Conservation (phyloP, 169 alveolate species). For the Plasmodium gallinaceum region DNA sequence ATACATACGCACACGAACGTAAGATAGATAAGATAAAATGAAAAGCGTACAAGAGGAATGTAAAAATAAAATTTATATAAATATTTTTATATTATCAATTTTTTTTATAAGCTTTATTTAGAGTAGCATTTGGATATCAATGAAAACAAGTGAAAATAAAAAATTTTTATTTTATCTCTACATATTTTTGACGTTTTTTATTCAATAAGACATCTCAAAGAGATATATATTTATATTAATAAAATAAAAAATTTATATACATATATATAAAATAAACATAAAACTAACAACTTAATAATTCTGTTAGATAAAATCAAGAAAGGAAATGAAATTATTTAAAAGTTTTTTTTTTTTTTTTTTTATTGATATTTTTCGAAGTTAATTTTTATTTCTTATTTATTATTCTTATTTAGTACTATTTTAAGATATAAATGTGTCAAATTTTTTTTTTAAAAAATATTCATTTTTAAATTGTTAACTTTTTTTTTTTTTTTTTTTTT, state of each 20-base stretch:
- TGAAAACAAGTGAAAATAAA: not conserved
- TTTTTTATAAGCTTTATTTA: not conserved
- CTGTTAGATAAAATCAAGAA: conserved; percentile 5
- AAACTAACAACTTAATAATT: not conserved
- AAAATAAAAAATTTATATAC: not conserved
- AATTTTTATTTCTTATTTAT: no score
- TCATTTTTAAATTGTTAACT: not conserved
- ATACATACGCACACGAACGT: no score
- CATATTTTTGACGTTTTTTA: not conserved
- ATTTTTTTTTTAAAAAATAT: not conserved
- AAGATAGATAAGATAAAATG: not conserved
- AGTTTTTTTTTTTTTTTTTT: conserved; percentile 6
- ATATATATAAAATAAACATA: not conserved
- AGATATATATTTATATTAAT: not conserved
- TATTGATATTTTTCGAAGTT: not conserved
- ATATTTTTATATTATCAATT: not conserved
- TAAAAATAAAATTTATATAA: not conserved
- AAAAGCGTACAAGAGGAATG: not conserved
- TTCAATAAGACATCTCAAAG: conserved; percentile 8
- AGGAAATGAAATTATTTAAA: conserved; percentile 12
- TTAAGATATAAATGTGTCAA: no score
- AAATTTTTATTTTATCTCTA: conserved; percentile 7
- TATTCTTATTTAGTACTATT: no score
- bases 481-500: not conserved
- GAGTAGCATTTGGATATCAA: not conserved